Evolutionary conservation across 805 yeast species (phyloP), one percentile per base, ranked within the genome.

Genomic region (Hanseniaspora vineae): DNA sequence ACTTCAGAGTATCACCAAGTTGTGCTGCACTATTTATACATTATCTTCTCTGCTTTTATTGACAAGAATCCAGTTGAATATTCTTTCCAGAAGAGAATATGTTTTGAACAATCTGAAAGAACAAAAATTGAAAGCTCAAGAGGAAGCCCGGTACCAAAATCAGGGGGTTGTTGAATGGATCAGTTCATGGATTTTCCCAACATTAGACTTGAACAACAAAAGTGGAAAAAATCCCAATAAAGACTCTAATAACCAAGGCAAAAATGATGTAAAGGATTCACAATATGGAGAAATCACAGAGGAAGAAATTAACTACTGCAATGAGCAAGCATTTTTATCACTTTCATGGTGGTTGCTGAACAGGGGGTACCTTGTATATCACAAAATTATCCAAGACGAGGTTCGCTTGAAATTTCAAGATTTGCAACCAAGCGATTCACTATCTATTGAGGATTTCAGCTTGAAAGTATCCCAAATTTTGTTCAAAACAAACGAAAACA

Each of bases 261-360:
- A 23, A n/a, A 12, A 44, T 19, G 13, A 42, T 15, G 11, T 43
- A 44, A 29, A 62, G 56, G 6, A 57, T 54, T n/a, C 57, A 55
- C 14, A 39, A 15, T n/a, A 39, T 39, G 42, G 42, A 5, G 64
- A 60, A 50, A 57, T 43, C 17, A 52, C 47, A 42, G 53, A 52
- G 33, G 54, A 52, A 39, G 54, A 62, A 33, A 57, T 57, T 35
- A 75, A 75, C 54, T 78, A 81, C 58, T 65, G 74, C 33, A 72
- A 81, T 37, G 92, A 84, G 56, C 90, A 92, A 56, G 82, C 87
- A 45, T 90, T 84, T 60, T 69, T 90, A 44, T 82, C 95, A 0
- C 75, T 87, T 52, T 81, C 89, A 51, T 90, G 97, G 96, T 90
- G 96, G 96, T 64, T 90, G 43, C 69, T 90, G 45, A 88, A 90